Conservation (phyloP, 495 filamentous ascomycete species). For the Trichodelitschia bisporula region DNA sequence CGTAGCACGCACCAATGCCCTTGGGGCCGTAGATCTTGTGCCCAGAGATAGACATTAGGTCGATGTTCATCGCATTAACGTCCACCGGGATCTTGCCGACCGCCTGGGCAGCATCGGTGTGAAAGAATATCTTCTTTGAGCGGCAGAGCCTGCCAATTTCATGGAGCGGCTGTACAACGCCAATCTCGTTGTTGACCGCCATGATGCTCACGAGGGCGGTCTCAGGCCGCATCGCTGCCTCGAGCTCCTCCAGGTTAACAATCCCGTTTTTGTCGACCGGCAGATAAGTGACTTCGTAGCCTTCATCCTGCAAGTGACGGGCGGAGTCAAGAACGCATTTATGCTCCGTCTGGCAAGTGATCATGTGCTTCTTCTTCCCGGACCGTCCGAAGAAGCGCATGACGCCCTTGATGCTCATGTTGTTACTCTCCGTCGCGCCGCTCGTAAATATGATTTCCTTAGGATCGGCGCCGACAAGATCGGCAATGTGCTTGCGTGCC, state of each 20-base stretch:
- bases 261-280: constrained; percentile 70
- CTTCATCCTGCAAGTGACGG: constrained; percentile 87
- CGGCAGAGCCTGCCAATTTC: constrained; percentile 87
- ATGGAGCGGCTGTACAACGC: constrained; percentile 84
- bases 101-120: constrained; percentile 91
- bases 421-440: constrained; percentile 95
- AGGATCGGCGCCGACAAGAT: constrained; percentile 73
- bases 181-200: constrained; percentile 98
- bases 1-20: constrained; percentile 89
- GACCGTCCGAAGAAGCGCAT: constrained; percentile 78
- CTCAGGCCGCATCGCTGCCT: constrained; percentile 73
- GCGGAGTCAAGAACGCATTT: constrained; percentile 97
- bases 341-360: constrained; percentile 93
- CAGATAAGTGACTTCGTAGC: constrained; percentile 86
- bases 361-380: constrained; percentile 94
- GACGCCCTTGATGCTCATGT: constrained; percentile 98
- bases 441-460: constrained; percentile 99
- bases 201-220: constrained; percentile 88
- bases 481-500: constrained; percentile 60
- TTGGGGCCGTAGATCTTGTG: constrained; percentile 99
- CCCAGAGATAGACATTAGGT: constrained; percentile 95
- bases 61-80: constrained; percentile 90
- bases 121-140: constrained; percentile 86
- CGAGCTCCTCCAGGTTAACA: constrained; percentile 63
- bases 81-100: constrained; percentile 93